Conservation (phyloP, 768 basidiomycete species). For the Leccinellum rugosiceps region DNA sequence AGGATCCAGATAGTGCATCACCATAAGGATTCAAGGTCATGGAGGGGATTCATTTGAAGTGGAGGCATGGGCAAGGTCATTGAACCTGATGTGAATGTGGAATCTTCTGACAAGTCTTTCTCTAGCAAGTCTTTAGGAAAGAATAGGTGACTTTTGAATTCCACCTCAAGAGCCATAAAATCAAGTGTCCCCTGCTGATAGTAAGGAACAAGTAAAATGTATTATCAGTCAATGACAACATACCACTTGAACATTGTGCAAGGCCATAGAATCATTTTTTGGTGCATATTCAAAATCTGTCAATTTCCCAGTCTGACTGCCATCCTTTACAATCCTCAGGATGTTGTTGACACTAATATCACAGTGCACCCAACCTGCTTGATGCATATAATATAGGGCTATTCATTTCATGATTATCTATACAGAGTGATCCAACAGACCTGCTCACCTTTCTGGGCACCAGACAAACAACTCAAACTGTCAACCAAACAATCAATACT, state of each 20-base stretch:
- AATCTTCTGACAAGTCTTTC: too few species aligned
- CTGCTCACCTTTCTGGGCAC: background rate
- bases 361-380: slow-evolving; percentile 3
- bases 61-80: too few species aligned
- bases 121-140: too few species aligned
- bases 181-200: too few species aligned
- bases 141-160: too few species aligned
- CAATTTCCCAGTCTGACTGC: slow-evolving; percentile 1
- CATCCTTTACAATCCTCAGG: background rate
- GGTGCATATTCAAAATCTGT: slow-evolving; percentile 12
- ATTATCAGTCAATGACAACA: background rate
- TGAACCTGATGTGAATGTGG: too few species aligned
- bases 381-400: slow-evolving; percentile 4
- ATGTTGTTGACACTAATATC: slow-evolving; percentile 7
- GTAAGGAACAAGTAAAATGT: too few species aligned
- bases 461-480: background rate
- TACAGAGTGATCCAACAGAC: background rate
- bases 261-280: background rate
- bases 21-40: too few species aligned
- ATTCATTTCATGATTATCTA: background rate
- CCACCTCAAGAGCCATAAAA: too few species aligned
- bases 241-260: slow-evolving; percentile 7
- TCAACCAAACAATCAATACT: background rate
- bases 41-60: too few species aligned
- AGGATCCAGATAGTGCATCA: too few species aligned